Evolutionary conservation across 78 protist species (phyloP).

Genomic region (Isochrysis galbana): DNA sequence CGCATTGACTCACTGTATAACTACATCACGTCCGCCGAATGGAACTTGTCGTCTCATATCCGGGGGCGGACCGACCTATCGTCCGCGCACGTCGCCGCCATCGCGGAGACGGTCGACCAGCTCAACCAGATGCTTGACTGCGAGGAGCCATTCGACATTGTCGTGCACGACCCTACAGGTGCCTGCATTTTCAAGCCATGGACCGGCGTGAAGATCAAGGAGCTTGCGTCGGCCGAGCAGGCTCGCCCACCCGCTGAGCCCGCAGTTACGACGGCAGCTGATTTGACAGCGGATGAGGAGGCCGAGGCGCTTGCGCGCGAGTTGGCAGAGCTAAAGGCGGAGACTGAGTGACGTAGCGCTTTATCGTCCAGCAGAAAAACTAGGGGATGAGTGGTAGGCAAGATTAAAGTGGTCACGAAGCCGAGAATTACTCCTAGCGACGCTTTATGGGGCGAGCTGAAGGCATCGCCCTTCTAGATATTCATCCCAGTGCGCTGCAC

Average conservation of each 20-base stretch:
- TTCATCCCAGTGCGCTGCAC: too few species aligned
- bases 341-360: too few species aligned
- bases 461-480: too few species aligned
- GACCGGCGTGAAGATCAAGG: background rate
- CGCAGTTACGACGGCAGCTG: background rate
- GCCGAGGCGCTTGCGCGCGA: background rate
- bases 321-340: background rate
- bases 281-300: background rate
- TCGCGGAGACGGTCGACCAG: background rate
- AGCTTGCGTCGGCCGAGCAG: background rate
- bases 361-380: too few species aligned
- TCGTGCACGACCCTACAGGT: background rate
- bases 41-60: background rate
- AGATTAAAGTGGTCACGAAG: too few species aligned
- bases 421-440: too few species aligned
- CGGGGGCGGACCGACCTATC: background rate
- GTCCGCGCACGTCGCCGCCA: background rate
- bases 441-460: too few species aligned
- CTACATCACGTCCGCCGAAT: background rate
- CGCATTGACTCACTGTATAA: background rate
- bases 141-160: background rate
- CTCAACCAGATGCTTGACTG: background rate
- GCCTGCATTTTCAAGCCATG: background rate
- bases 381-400: too few species aligned
- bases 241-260: background rate